phyloP scores from a whole-genome alignment of 352 stramenopile species.

The Thraustotheca clavata region DNA sequence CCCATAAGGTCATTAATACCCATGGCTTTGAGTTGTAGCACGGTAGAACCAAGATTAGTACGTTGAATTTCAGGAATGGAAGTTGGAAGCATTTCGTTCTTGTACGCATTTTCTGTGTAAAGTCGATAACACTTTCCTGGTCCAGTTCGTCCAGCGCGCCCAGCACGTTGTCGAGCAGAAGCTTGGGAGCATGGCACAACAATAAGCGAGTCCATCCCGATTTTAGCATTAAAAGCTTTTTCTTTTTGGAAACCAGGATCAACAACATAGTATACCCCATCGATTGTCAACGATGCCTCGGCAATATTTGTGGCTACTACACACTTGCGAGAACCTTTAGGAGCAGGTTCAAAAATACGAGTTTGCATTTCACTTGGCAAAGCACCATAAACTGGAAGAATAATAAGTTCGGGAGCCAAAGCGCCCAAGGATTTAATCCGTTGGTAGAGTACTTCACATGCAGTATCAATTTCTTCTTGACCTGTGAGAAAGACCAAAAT shows the following conservation, averaged over 20 bases:
- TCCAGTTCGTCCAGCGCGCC: constrained; percentile 95
- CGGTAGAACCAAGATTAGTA: constrained; percentile 96
- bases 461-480: constrained; percentile 99
- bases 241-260: constrained; percentile 97
- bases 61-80: constrained; percentile 99
- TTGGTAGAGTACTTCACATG: constrained; percentile 96
- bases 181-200: constrained; percentile 98
- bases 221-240: constrained; percentile 98
- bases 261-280: constrained; percentile 95
- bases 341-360: constrained; percentile 97
- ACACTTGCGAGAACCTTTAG: constrained; percentile 93
- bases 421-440: constrained; percentile 96
- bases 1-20: constrained; percentile 98
- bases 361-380: constrained; percentile 99
- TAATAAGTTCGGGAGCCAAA: constrained; percentile 95
- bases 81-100: constrained; percentile 95
- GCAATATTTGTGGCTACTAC: constrained; percentile 99
- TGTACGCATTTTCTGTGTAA: constrained; percentile 98
- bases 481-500: constrained; percentile 99
- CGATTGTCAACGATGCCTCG: constrained; percentile 99
- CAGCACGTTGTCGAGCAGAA: constrained; percentile 94
- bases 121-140: constrained; percentile 99
- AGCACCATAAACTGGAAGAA: constrained; percentile 97
- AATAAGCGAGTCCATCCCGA: constrained; percentile 99
- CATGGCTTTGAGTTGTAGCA: constrained; percentile 99